phyloP scores from a whole-genome alignment of 1,284 basidiomycete species.

The Leccinum angustisporum region DNA sequence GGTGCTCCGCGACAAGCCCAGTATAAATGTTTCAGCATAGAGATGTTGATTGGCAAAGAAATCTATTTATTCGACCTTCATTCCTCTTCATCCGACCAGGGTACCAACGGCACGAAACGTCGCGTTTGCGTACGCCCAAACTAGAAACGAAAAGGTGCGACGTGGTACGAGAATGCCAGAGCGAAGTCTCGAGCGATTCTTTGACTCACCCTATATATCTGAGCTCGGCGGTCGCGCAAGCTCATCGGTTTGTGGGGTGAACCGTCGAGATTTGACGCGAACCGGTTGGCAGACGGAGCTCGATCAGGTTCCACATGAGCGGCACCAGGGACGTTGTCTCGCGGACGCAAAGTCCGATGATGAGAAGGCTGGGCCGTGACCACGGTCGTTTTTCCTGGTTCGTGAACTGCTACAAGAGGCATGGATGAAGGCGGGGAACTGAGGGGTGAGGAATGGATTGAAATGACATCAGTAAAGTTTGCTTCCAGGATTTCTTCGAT shows the following conservation, averaged over 20 bases:
- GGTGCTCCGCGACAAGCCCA: not conserved
- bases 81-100: slow-evolving; percentile 19
- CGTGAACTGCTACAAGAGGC: not conserved
- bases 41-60: slow-evolving; percentile 20
- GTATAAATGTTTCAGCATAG: not conserved
- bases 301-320: not conserved
- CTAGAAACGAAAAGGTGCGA: slow-evolving; percentile 14
- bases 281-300: not conserved
- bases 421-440: slow-evolving; percentile 13
- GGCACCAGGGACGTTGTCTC: not conserved
- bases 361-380: not conserved
- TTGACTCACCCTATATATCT: slow-evolving; percentile 29
- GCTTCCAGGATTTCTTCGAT: slow-evolving; percentile 18
- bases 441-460: slow-evolving; percentile 21
- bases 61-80: slow-evolving; percentile 11
- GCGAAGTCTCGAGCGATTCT: not conserved
- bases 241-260: slow-evolving; percentile 30
- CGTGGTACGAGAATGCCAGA: not conserved
- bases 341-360: not conserved
- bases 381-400: not conserved
- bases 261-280: slow-evolving; percentile 1
- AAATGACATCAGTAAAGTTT: slow-evolving; percentile 12
- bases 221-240: slow-evolving; percentile 31
- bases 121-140: slow-evolving; percentile 27
- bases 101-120: slow-evolving; percentile 28